These are phyloP conservation scores for Pseudozyma hubeiensis DNA, from an alignment of 1,284 basidiomycete genomes.

Conservation along the genomic window DNA sequence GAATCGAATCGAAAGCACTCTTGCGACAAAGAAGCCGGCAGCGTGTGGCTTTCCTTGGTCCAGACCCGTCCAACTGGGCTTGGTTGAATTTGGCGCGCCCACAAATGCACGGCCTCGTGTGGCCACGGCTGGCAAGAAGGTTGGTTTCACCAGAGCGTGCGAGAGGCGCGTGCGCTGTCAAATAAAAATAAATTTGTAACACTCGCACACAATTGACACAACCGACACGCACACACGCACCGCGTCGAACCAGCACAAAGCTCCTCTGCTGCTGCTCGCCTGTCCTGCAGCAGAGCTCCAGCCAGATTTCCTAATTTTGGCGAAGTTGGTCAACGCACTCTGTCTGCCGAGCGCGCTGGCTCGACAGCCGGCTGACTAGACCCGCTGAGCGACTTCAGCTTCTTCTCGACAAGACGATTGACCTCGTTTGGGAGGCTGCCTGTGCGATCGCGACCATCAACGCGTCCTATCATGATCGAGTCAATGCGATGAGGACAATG, in stretches of 20 bases:
- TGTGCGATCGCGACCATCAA: too few species aligned
- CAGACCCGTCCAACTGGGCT: not conserved
- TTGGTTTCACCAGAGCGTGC: not conserved
- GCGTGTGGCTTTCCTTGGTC: constrained; percentile 18
- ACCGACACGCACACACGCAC: constrained; percentile 4
- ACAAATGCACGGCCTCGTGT: constrained; percentile 12
- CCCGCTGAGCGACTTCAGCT: too few species aligned
- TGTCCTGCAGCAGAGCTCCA: too few species aligned
- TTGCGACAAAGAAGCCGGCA: not conserved
- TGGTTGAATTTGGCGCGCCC: constrained; percentile 20
- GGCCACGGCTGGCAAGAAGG: not conserved
- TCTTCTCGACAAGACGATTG: too few species aligned
- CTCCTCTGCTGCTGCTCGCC: not conserved
- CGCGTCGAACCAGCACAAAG: constrained; percentile 14
- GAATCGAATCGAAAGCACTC: not conserved
- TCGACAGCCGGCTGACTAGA: too few species aligned
- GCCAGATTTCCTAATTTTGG: too few species aligned
- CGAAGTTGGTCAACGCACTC: too few species aligned
- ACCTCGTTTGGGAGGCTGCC: too few species aligned
- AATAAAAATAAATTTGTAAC: not conserved
- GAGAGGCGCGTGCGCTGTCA: constrained; percentile 36
- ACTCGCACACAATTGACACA: not conserved
- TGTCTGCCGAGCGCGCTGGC: too few species aligned
- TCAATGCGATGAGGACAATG: too few species aligned
- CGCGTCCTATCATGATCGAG: too few species aligned